Base-by-base conservation (phyloP, 2,329 filamentous ascomycete genomes). In the Myriosclerotinia duriaeana region DNA sequence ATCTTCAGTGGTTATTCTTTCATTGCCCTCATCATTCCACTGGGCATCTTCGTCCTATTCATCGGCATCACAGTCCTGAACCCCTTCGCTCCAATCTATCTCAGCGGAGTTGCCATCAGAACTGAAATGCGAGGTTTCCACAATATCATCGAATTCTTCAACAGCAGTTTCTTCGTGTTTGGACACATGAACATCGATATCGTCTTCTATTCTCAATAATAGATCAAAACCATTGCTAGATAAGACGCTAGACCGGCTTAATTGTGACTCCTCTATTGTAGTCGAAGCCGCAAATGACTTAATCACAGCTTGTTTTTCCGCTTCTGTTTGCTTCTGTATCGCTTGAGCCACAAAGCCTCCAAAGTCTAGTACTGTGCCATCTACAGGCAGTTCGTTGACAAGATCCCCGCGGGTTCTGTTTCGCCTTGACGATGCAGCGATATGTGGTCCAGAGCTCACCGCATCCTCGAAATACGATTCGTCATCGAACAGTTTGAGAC, bases 11-110 rank as follows among this genome's bases (percentile, higher is more conserved):
- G 22, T 3, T 26, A 64, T 9, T 36, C 30, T 26, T 26, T 64
- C 62, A 5, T 64, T 64, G 2, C 40, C 40, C 62, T 52, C 55
- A 30, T 64, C 52, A 22, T 64, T 64, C 52, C 62, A 64, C 34
- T 64, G 52, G n/a, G 55, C 62, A 12, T 64, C 30, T 7, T 64
- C 62, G 5, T 56, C 62, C 20, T 56, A 42, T 15, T 56, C 52
- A 20, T 64, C 40, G 1, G n/a, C 17, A 20, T 56, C 62, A 5
- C 8, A 50, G 14, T 22, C 40, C 50, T 36, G 62, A 64, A 14
- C 52, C 53, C 52, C 53, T 40, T 64, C 62, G 38, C 53, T 64
- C 53, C 62, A 64, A 12, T 56, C 62, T 15, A 30, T 55, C 20
- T 64, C 53, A 2, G 62, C 52, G 8, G 62, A 55, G 34, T 56